Evolutionary conservation across 169 alveolate species (phyloP), one percentile per base, ranked within the genome.

Genomic region (Eimeria tenella): DNA sequence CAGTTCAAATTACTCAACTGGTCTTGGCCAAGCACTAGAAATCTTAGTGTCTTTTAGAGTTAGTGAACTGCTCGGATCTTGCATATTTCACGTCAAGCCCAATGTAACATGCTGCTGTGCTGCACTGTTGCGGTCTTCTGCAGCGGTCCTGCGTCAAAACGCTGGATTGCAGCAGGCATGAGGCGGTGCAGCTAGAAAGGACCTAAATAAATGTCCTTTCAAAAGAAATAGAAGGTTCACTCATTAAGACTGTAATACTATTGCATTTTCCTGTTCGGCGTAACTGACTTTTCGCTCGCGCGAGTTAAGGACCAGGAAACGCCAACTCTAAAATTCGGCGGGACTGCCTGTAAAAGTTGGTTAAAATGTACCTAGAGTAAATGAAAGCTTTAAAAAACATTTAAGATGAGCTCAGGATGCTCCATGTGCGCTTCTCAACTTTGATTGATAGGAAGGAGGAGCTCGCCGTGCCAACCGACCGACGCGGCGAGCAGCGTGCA

Each of bases 211-310:
- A 31, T 31, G 2, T 31, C 42, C 42, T 31, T 31, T 31, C 42
- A 31, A 31, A 31, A 31, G 42, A 31, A 31, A 31, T 31, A 31
- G 2, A 31, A 31, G 42, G 42, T 31, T 31, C 42, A 31, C 42
- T 31, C 42, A 31, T 31, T 31, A 31, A 31, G 0, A 31, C 42
- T 31, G 42, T 31, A 31, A 31, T 31, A 31, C 42, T 31, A 70
- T 5, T 70, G 79, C 8, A n/a, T 17, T 49, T 70, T 42, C 79
- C 15, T 52, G 53, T 70, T 70, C 49, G 52, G 53, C 79, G 25
- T 49, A 7, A 75, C 86, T 75, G 86, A 49, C 86, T 60, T 75
- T 74, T 56, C 84, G 62, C 23, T 52, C 86, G 31, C 70, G 86
- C 19, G 86, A 60, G 25, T 23, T 13, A 60, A 31, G 21, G 86